Evolutionary conservation across 805 yeast species (phyloP), one percentile per base, ranked within the genome.

Genomic region (Candida cerambycidarum): DNA sequence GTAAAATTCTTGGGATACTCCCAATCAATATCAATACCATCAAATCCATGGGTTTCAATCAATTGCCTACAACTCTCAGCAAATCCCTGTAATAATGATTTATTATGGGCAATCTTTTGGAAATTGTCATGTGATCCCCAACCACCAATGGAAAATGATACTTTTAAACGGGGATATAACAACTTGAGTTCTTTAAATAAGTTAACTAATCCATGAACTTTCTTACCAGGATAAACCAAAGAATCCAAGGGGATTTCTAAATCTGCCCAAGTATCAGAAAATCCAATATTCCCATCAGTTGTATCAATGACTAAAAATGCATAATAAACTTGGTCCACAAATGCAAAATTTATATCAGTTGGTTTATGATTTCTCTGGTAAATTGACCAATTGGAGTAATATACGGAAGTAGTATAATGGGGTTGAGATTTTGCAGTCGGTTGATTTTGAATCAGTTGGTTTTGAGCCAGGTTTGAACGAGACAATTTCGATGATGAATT

Each of bases 11-110:
- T 57, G 0, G 97, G 96, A 55, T 82, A 92, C 62, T 92, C 99
- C 97, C 97, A 92, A 63, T 92, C 99, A 21, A 92, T 65, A 61
- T 93, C 98, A 35, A 92, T 67, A 0, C 99, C 98, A 59, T 93
- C 97, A 55, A 93, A 82, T 0, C 85, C 83, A 56, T 78, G 76
- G 33, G 71, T 62, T 2, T 61, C 43, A 58, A 88, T 68, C 17
- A 77, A 60, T 0, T 62, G 58, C 0, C 78, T 67, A 0, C 81
- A 65, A 0, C 83, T 69, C 1, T 55, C 39, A 2, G 80, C 75
- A 58, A 90, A 87, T 0, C 32, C 57, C 1, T 58, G 55, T 6
- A 82, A 47, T 16, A 62, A 60, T 2, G 24, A 12, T 1, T 35
- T 39, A 28, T 57, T 52, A 1, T 45, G 36, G 2, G 59, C 54